Base-by-base conservation (phyloP, 495 filamentous ascomycete species). In the Aspergillus biplanus region DNA sequence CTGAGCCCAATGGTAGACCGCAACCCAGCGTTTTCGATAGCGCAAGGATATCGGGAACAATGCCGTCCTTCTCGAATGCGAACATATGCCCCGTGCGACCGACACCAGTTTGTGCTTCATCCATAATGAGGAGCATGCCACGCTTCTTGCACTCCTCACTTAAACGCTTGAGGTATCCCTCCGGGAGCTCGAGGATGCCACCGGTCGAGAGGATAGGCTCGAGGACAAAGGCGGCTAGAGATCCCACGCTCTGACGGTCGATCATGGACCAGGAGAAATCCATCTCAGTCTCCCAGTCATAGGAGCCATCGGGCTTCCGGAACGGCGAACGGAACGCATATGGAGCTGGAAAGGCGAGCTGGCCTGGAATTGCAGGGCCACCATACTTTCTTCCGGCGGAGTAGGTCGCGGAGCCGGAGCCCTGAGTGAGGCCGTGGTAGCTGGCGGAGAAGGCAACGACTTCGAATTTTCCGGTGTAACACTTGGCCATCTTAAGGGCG, bases 281-380 rank as follows among this genome's bases (percentile, higher is more conserved):
- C 50, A 87, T 69, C 65, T 87, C 84, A 0, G 80, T 69, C 54
- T 82, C 75, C 84, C 83, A 87, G 67, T 86, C 84, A 47, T 87
- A 83, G 0, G 75, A 75, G 2, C 83, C 81, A 58, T 85, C 80
- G 0, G 72, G 27, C n/a, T 75, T 72, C 8, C 79, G 76, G 56
- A 86, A 85, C 0, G 76, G 65, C 0, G 79, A 86, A 0, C 85
- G 78, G 61, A 86, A 87, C 0, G 79, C 76, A 35, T 86, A 81
- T 2, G 83, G 85, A 0, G 82, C 73, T 7, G 83, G 83, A 32
- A 87, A 78, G 49, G 75, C 77, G 13, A 78, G 66, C 57, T 76
- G 73, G 0, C 80, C 79, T 0, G 76, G 73, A 56, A 74, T 71
- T 31, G 37, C 49, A 7, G 72, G 79, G 12, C 52, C 81, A 15